Base-by-base conservation (phyloP, 2,329 filamentous ascomycete species). In the Nothophoma quercina region DNA sequence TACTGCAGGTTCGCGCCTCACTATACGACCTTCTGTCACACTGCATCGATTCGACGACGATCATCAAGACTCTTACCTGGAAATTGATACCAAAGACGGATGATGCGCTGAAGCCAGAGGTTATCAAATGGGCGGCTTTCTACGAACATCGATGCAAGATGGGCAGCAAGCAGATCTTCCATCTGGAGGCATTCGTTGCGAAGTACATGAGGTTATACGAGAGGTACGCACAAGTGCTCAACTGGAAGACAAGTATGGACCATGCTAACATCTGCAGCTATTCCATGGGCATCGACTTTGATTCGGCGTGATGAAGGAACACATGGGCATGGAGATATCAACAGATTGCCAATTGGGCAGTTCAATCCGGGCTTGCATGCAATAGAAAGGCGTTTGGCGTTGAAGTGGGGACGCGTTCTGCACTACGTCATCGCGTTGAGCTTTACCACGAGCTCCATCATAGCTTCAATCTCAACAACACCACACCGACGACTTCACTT, bases 181-280 rank as follows among this genome's bases (percentile, higher is more conserved):
- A 99, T 70, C 80, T 99, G 4, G 96, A 99, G 77, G 95, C 95
- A 3, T 99, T 99, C 76, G 95, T 99, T 52, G 93, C 93, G 51
- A 98, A 97, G 79, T 96, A 98, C 73, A 98, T 99, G 93, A 86
- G 93, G 64, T 86, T 98, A 63, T 85, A 93, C 59, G 95, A 99
- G 79, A 93, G 92, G 86, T 96, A 86, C 59, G 79, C 71, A 29
- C 3, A 18, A 29, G 9, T 19, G 6, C 9, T 16, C 1, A 1
- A 19, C 10, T 25, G 23, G 25, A n/a, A 18, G 1, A 4, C 13
- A 39, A 13, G 2, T 16, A 49, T n/a, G n/a, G 34, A 42, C 26
- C 13, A 34, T 5, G 28, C 51, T 59, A 41, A 59, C n/a, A 16
- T 21, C 13, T 28, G 29, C 52, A 82, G 77, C 63, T 76, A 77